These are phyloP conservation scores for Cercospora sp. DNA, from an alignment of 2,329 filamentous ascomycete genomes.

Conservation along the genomic window DNA sequence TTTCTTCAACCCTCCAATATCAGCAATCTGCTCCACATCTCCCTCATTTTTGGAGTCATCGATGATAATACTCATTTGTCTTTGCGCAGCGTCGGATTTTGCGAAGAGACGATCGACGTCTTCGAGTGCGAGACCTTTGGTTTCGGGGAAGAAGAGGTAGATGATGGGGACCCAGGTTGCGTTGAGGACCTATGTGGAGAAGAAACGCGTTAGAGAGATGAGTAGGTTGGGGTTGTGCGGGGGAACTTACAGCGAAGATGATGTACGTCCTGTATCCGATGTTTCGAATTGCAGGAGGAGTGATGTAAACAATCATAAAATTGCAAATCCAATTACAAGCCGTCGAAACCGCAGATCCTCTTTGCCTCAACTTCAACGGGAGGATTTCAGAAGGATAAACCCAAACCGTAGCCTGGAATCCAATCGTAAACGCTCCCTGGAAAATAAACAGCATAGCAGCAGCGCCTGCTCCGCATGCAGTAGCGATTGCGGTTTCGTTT, in stretches of 20 bases:
- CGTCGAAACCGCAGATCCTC: slow-evolving; percentile 37
- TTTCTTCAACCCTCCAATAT: slow-evolving; percentile 6
- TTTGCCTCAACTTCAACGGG: slow-evolving; percentile 41
- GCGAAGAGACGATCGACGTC: slow-evolving; percentile 69
- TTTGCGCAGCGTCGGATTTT: slow-evolving; percentile 24
- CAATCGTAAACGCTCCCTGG: slow-evolving; percentile 62
- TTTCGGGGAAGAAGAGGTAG: slow-evolving; percentile 64
- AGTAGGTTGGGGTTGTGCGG: too few species aligned
- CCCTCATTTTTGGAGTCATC: slow-evolving; percentile 7
- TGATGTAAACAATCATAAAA: slow-evolving; percentile 68
- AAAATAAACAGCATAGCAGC: slow-evolving; percentile 63
- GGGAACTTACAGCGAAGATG: slow-evolving; percentile 32
- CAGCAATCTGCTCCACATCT: slow-evolving; percentile 20
- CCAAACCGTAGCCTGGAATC: slow-evolving; percentile 62
- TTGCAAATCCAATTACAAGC: slow-evolving; percentile 44
- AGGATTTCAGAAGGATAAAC: slow-evolving; percentile 63
- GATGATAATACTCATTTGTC: slow-evolving; percentile 25
- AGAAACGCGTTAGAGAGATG: too few species aligned
- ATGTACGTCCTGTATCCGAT: slow-evolving; percentile 59
- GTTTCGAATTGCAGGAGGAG: slow-evolving; percentile 59
- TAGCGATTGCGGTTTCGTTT: slow-evolving; percentile 31
- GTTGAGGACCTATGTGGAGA: slow-evolving; percentile 20
- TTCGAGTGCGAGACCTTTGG: slow-evolving; percentile 57
- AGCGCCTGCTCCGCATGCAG: slow-evolving; percentile 35
- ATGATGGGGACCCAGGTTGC: slow-evolving; percentile 49